These are phyloP conservation scores for Beauveria scarabaeidicola DNA, from an alignment of 2,329 filamentous ascomycete species.

Conservation along the genomic window DNA sequence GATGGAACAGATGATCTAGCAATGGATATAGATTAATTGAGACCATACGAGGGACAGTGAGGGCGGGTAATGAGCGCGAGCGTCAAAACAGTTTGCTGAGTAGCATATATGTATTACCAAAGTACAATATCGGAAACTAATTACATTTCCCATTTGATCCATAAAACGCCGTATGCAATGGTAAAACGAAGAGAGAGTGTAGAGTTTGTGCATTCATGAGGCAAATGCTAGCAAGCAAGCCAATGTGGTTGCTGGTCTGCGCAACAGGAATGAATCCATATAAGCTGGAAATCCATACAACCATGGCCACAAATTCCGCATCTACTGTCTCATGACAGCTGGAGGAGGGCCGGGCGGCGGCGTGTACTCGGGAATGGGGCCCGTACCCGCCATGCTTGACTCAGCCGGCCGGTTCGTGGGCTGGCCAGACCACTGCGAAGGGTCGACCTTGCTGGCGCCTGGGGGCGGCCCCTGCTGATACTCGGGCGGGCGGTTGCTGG, in stretches of 20 bases:
- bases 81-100: background rate
- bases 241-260: background rate
- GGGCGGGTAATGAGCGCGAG: background rate
- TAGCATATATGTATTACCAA: background rate
- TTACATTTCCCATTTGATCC: background rate
- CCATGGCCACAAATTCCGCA: background rate
- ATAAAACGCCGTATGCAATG: constrained; percentile 7
- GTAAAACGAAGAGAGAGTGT: background rate
- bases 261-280: background rate
- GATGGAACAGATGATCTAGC: constrained; percentile 45
- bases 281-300: background rate
- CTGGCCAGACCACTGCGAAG: constrained; percentile 33
- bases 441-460: constrained; percentile 45
- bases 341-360: constrained; percentile 44
- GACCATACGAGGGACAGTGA: background rate
- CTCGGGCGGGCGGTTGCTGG: constrained; percentile 42
- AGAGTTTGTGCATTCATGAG: background rate
- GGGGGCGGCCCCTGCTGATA: constrained; percentile 40
- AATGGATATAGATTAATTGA: constrained; percentile 54
- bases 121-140: background rate
- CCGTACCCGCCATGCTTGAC: constrained; percentile 14
- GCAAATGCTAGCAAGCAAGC: background rate
- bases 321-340: constrained; percentile 7
- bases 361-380: constrained; percentile 20
- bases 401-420: constrained; percentile 18